These are phyloP conservation scores for Ophiocordyceps sinensis DNA, from an alignment of 2,329 filamentous ascomycete genomes.

Conservation along the genomic window DNA sequence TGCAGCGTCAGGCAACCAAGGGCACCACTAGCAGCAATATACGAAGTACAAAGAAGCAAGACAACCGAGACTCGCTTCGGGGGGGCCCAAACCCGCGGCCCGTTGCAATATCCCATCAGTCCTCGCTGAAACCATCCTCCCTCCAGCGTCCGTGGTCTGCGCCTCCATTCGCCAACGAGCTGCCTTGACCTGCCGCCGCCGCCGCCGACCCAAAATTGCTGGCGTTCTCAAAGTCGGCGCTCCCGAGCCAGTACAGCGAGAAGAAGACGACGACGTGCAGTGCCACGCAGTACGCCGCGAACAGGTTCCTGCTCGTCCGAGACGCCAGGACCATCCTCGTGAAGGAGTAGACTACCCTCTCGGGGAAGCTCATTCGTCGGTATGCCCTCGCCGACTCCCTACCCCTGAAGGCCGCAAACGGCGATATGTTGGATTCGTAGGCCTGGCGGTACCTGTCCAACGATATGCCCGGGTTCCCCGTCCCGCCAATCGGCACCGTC, in stretches of 20 bases:
- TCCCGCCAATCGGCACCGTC: conserved; percentile 45
- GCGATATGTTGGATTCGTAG: conserved; percentile 90
- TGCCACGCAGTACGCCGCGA: conserved; percentile 80
- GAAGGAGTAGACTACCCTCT: conserved; percentile 78
- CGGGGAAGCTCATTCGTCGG: conserved; percentile 82
- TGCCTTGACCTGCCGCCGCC: conserved; percentile 26
- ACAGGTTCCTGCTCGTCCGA: conserved; percentile 80
- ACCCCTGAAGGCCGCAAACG: conserved; percentile 91
- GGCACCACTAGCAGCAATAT: too few relatives aligned
- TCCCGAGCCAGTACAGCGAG: conserved; percentile 73
- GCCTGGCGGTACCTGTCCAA: conserved; percentile 79
- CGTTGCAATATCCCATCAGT: conserved; percentile 4
- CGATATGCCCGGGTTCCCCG: conserved; percentile 45
- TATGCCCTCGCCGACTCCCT: conserved; percentile 83
- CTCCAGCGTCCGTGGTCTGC: conserved; percentile 43
- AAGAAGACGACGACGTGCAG: conserved; percentile 80
- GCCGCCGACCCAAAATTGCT: conserved; percentile 38
- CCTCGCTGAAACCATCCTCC: conserved; percentile 42
- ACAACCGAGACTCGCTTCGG: neutral
- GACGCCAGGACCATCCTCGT: conserved; percentile 86
- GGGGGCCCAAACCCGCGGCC: neutral
- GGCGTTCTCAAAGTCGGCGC: conserved; percentile 46
- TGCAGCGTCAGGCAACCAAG: too few relatives aligned
- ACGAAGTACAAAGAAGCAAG: too few relatives aligned
- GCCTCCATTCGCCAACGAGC: conserved; percentile 10